Evolutionary conservation across 208 protist genomes (phyloP).

Genomic region (Acanthamoeba royreba): DNA sequence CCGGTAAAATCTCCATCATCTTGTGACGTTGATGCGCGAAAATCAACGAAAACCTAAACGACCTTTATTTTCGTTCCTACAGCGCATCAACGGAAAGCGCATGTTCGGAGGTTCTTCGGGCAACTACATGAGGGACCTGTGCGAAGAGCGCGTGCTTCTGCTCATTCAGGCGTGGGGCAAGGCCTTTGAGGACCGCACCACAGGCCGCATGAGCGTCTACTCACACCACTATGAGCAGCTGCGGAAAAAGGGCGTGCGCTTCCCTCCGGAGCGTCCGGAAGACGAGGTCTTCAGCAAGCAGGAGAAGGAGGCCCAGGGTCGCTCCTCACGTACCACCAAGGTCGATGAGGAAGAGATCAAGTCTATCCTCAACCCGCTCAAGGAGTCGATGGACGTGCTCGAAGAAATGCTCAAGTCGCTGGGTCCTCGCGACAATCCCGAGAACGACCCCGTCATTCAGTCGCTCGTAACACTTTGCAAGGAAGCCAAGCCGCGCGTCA

Average conservation of each 20-base stretch:
- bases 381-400: conserved; percentile 38
- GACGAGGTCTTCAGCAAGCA: conserved; percentile 24
- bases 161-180: conserved; percentile 42
- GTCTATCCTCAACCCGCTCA: conserved; percentile 7
- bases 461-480: neutral
- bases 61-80: too few species aligned
- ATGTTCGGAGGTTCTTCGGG: neutral
- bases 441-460: neutral
- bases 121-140: conserved; percentile 22
- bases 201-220: conserved; percentile 8
- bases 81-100: conserved; percentile 12
- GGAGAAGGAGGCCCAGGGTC: conserved; percentile 1
- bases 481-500: conserved; percentile 27
- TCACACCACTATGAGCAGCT: neutral
- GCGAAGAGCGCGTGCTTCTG: conserved; percentile 5
- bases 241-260: neutral
- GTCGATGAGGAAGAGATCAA: neutral
- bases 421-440: neutral
- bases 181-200: neutral
- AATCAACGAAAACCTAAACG: too few species aligned
- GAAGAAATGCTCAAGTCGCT: conserved; percentile 22
- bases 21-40: neutral
- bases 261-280: neutral
- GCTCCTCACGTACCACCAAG: neutral
- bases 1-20: too few species aligned